phyloP scores from a whole-genome alignment of 768 basidiomycete species.

The Punctularia strigosozonata region DNA sequence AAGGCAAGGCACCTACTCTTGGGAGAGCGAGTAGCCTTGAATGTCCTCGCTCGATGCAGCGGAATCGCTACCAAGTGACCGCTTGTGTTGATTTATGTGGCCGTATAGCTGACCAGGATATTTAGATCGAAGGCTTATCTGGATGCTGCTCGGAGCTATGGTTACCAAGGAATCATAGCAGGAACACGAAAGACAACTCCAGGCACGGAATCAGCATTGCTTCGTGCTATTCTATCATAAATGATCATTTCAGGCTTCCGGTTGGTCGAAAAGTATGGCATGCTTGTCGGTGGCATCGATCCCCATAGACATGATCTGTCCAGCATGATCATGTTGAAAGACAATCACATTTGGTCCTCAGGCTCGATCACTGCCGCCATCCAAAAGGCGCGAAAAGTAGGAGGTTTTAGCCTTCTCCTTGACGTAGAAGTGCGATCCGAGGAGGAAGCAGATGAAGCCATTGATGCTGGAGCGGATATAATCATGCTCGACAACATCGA shows the following conservation, averaged over 20 bases:
- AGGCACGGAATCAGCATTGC: constrained; percentile 25
- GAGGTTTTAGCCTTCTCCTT: constrained; percentile 83
- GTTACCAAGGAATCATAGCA: constrained; percentile 82
- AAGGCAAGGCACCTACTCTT: constrained; percentile 80
- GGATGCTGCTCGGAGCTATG: constrained; percentile 64
- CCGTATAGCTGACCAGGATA: neutral
- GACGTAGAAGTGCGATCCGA: constrained; percentile 90
- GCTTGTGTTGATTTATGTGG: constrained; percentile 14
- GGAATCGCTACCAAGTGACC: constrained; percentile 94
- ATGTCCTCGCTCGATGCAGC: constrained; percentile 88
- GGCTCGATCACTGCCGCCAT: constrained; percentile 91
- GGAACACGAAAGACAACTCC: constrained; percentile 98
- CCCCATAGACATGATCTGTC: constrained; percentile 93
- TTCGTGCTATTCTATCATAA: neutral
- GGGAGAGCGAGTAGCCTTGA: constrained; percentile 88
- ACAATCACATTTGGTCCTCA: constrained; percentile 98
- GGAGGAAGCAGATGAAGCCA: constrained; percentile 93
- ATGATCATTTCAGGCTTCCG: constrained; percentile 55
- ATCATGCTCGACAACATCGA: constrained; percentile 94
- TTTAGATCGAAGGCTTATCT: constrained; percentile 72
- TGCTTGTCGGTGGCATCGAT: constrained; percentile 96
- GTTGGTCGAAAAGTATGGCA: constrained; percentile 95
- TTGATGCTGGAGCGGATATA: constrained; percentile 88
- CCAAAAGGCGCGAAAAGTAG: constrained; percentile 72
- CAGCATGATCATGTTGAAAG: constrained; percentile 99